Conservation (phyloP, 2,329 filamentous ascomycete genomes). For the Botrytis squamosa region DNA sequence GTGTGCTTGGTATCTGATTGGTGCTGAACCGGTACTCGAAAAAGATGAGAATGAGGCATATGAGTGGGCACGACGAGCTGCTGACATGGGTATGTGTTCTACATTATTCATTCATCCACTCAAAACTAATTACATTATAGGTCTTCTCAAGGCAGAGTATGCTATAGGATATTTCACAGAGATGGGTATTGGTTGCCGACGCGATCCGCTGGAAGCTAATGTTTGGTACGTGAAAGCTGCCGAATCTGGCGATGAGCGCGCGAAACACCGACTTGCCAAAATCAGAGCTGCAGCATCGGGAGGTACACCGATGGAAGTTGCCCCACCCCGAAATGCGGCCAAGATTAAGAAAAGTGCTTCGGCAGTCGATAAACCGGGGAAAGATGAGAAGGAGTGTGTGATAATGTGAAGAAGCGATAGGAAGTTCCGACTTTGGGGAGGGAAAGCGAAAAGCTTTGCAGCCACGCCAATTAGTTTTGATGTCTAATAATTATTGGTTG, state of each 20-base stretch:
- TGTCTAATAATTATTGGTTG: not conserved
- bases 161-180: conserved; percentile 96
- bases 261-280: conserved; percentile 79
- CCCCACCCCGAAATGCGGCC: conserved; percentile 29
- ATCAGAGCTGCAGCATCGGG: conserved; percentile 76
- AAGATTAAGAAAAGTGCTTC: conserved; percentile 35
- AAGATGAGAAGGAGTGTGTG: conserved; percentile 35
- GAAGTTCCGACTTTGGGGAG: not conserved
- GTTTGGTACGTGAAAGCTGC: conserved; percentile 98
- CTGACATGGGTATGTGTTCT: conserved; percentile 69
- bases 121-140: conserved; percentile 29
- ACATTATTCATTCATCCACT: not conserved
- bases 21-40: conserved; percentile 85
- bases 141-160: conserved; percentile 71
- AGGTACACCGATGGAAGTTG: conserved; percentile 39
- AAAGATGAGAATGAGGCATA: conserved; percentile 96
- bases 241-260: conserved; percentile 85
- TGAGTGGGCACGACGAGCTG: conserved; percentile 88
- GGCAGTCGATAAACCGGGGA: conserved; percentile 30
- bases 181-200: conserved; percentile 93
- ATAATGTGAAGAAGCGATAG: conserved; percentile 29
- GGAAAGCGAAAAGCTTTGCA: not conserved
- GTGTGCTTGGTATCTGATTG: conserved; percentile 98
- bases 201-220: conserved; percentile 94
- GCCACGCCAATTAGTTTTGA: not conserved